phyloP scores from a whole-genome alignment of 805 yeast species.

The Scheffersomyces ergatensis region DNA sequence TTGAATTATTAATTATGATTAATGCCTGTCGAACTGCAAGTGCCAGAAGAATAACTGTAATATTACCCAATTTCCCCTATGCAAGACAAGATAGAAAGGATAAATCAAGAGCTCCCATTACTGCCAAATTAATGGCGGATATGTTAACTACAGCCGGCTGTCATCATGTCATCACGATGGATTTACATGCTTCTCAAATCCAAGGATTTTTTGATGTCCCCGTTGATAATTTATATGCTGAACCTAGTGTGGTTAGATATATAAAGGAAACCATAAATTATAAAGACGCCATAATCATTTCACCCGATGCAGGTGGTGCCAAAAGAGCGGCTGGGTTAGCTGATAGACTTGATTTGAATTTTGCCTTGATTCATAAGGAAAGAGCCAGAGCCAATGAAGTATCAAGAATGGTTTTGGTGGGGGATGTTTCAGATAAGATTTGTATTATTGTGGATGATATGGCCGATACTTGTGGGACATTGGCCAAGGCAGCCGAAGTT shows the following conservation, averaged over 20 bases:
- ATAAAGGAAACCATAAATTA: conserved; percentile 61
- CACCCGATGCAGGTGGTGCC: conserved; percentile 99
- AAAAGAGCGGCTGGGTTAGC: conserved; percentile 95
- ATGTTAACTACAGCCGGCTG: conserved; percentile 92
- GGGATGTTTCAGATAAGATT: conserved; percentile 81
- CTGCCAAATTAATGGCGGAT: conserved; percentile 92
- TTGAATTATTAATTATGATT: conserved; percentile 86
- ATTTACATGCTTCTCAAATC: conserved; percentile 94
- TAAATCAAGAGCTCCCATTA: conserved; percentile 92
- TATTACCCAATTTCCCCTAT: conserved; percentile 92
- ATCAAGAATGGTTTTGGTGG: conserved; percentile 91
- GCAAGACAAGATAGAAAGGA: conserved; percentile 98
- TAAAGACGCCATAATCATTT: conserved; percentile 72
- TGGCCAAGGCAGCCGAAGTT: conserved; percentile 91
- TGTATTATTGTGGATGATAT: conserved; percentile 92
- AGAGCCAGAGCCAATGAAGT: conserved; percentile 95
- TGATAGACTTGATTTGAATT: conserved; percentile 85
- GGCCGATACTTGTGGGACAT: conserved; percentile 98
- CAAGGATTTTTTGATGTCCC: conserved; percentile 96
- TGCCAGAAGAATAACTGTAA: conserved; percentile 90
- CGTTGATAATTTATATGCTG: conserved; percentile 93
- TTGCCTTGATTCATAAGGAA: conserved; percentile 95
- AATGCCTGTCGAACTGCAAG: conserved; percentile 96
- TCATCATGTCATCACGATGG: conserved; percentile 94
- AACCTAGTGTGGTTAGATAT: conserved; percentile 83